A percentile compares a stretch with the other conserved stretches of the same genome.
These are phyloP conservation scores for Artomyces pyxidatus DNA, from an alignment of 768 basidiomycete species.

Conservation along the genomic window DNA sequence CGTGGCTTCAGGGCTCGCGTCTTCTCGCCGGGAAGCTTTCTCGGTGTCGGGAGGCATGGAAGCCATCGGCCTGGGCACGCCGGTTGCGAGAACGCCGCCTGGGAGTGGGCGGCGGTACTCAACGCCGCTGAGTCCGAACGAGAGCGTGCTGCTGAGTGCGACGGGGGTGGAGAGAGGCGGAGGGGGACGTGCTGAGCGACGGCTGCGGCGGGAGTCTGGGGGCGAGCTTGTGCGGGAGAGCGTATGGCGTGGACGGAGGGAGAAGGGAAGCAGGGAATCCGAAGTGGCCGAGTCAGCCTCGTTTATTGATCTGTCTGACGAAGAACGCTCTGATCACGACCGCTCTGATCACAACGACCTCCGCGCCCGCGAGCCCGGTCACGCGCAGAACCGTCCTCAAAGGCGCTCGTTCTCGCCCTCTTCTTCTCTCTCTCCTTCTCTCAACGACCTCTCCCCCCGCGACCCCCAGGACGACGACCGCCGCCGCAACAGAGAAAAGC, in stretches of 20 bases:
- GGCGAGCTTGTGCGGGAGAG: too few species aligned
- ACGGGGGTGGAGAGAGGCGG: neutral
- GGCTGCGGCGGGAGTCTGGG: slow-evolving; percentile 2
- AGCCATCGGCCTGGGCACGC: neutral
- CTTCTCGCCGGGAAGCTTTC: neutral
- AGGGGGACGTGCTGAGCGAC: neutral
- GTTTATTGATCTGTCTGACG: slow-evolving; percentile 67
- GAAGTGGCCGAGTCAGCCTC: slow-evolving; percentile 25
- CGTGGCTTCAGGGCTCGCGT: too few species aligned
- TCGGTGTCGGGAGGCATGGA: neutral
- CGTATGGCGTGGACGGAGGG: neutral
- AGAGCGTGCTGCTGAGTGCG: slow-evolving; percentile 22
- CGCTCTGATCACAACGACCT: too few species aligned
- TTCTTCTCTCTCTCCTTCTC: slow-evolving; percentile 42
- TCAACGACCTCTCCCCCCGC: slow-evolving; percentile 27
- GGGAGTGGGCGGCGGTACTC: slow-evolving; percentile 42
- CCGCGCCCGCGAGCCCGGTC: neutral
- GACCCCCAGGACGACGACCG: slow-evolving; percentile 53
- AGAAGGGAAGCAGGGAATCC: neutral
- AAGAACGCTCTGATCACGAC: too few species aligned
- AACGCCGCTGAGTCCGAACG: slow-evolving; percentile 42
- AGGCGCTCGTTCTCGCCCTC: slow-evolving; percentile 12
- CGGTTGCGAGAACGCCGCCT: neutral
- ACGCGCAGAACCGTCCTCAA: neutral
- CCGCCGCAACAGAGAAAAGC: slow-evolving; percentile 62